phyloP scores from a whole-genome alignment of 2,329 filamentous ascomycete genomes.

The Tolypocladium guangdongense region DNA sequence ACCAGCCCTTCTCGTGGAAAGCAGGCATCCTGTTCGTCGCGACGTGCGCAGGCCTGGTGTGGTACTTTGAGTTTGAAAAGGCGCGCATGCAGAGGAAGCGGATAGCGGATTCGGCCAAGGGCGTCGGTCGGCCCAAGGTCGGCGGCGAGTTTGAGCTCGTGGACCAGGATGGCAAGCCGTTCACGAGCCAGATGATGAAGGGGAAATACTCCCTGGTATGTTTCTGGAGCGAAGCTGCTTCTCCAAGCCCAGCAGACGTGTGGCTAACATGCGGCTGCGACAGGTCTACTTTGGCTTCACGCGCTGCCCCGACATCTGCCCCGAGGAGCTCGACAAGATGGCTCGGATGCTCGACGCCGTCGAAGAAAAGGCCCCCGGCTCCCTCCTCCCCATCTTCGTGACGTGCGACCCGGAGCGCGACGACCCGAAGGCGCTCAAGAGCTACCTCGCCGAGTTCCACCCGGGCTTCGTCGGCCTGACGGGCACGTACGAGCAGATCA shows the following conservation, averaged over 20 bases:
- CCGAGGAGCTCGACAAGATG: slow-evolving; percentile 99
- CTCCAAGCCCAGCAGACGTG: not conserved
- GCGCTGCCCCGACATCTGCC: slow-evolving; percentile 96
- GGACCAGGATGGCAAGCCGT: slow-evolving; percentile 69
- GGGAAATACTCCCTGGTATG: slow-evolving; percentile 73
- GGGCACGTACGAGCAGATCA: slow-evolving; percentile 87
- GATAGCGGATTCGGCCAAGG: slow-evolving; percentile 85
- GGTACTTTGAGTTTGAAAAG: slow-evolving; percentile 94
- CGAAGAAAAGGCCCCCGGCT: slow-evolving; percentile 36
- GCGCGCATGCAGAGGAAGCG: slow-evolving; percentile 79
- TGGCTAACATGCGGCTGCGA: not conserved
- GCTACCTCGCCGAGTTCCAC: slow-evolving; percentile 88
- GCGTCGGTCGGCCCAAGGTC: slow-evolving; percentile 84
- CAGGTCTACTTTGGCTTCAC: slow-evolving; percentile 98
- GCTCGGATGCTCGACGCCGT: slow-evolving; percentile 80
- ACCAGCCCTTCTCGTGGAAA: slow-evolving; percentile 88
- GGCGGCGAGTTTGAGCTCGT: slow-evolving; percentile 75
- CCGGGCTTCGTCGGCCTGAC: slow-evolving; percentile 76
- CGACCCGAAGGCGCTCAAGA: slow-evolving; percentile 71
- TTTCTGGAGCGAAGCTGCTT: slow-evolving; percentile 6
- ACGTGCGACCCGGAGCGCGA: slow-evolving; percentile 93
- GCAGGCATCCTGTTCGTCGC: slow-evolving; percentile 75
- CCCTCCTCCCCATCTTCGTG: slow-evolving; percentile 75
- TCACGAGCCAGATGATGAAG: slow-evolving; percentile 71
- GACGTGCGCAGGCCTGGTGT: slow-evolving; percentile 65